These are phyloP conservation scores for Candida sojae DNA, from an alignment of 1,139 yeast species.

Conservation along the genomic window DNA sequence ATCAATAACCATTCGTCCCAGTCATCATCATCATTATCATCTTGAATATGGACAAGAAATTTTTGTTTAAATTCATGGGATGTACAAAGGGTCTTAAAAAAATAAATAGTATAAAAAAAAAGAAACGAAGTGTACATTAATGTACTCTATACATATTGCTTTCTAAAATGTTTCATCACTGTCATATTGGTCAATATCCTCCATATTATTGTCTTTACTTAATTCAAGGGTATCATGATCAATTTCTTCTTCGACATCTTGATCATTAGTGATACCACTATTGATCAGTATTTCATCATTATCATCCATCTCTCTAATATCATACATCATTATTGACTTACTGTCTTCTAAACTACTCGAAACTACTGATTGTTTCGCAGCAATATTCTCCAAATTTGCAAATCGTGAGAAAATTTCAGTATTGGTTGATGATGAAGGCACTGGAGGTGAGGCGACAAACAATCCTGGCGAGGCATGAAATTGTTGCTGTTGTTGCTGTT, in stretches of 20 bases:
- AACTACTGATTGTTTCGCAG: constrained; percentile 5
- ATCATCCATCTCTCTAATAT: constrained; percentile 23
- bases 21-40: not conserved
- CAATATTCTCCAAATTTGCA: constrained; percentile 9
- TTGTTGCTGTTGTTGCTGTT: constrained; percentile 1
- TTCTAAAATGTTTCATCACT: constrained; percentile 17
- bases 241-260: not conserved
- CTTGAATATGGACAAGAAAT: not conserved
- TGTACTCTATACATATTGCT: not conserved
- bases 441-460: not conserved
- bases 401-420: constrained; percentile 12
- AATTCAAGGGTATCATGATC: not conserved
- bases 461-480: not conserved
- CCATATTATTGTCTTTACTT: constrained; percentile 9
- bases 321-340: constrained; percentile 17
- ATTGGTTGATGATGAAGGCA: not conserved
- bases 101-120: too few relatives aligned
- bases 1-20: not conserved
- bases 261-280: constrained; percentile 14
- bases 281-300: constrained; percentile 19
- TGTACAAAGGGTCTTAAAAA: too few relatives aligned
- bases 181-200: constrained; percentile 14
- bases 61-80: not conserved
- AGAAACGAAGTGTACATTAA: too few relatives aligned
- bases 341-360: constrained; percentile 7